Base-by-base conservation (phyloP, 805 yeast species). In the Sungouiozyma intestinalis region DNA sequence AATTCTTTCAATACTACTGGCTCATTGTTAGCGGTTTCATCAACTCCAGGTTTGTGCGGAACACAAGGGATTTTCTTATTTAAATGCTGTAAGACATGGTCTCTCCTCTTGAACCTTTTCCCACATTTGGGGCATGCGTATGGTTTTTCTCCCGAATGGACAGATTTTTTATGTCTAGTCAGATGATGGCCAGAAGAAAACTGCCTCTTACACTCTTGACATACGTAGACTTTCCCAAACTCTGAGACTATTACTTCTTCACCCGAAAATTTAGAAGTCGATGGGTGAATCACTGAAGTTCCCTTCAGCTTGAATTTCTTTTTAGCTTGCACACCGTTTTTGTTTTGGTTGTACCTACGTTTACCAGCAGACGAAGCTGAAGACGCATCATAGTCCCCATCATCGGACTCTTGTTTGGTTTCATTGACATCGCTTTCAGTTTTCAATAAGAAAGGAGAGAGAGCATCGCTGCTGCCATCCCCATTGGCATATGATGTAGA, bases 51-150 rank as follows among this genome's bases (percentile, higher is more conserved):
- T 15, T 18, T 37, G 20, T 44, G 40, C 17, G 48, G 47, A 11
- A 47, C 49, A 43, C 66, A 62, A 6, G 66, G 65, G 15, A 62
- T 58, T 40, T 62, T 62, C 39, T 62, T 62, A 42, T 62, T 60
- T 33, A 62, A 47, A 48, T 62, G 66, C 36, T 62, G 66, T 36
- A 62, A 44, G 3, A 62, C 66, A 52, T 62, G 66, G 45, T 62
- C 66, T 35, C 65, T 52, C 49, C 66, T 61, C 41, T 62, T 62
- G 36, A 62, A 62, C 36, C 56, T 52, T 39, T 62, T 62, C 13
- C 65, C 65, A 49, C 66, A 62, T 38, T 62, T 57, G 7, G 65
- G 63, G 48, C 66, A 62, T 1, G 64, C 60, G 38, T 60, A 61
- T 2, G 65, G 64, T 41, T 62, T 62, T 39, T 60, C 64, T n/a